Evolutionary conservation across 176 grass and related monocot genomes (phyloP).

Genomic region (Rhynchospora pubera): DNA sequence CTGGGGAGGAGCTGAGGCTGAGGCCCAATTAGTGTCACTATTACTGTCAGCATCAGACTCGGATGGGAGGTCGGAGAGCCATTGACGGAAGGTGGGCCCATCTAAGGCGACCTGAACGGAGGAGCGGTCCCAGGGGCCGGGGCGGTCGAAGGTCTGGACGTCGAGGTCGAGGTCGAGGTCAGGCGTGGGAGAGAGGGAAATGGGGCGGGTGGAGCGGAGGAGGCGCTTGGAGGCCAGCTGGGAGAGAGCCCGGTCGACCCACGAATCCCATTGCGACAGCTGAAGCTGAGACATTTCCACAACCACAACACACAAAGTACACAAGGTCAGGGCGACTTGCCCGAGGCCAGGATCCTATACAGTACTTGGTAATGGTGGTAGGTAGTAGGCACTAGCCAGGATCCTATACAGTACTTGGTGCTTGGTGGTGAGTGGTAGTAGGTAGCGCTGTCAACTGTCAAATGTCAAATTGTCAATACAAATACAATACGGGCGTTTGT

Average conservation of each 20-base stretch:
- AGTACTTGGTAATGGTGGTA: too few relatives aligned
- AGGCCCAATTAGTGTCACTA: too few relatives aligned
- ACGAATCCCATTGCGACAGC: constrained; percentile 39
- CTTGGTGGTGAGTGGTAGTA: too few relatives aligned
- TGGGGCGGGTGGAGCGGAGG: constrained; percentile 53
- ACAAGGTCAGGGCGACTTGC: neutral
- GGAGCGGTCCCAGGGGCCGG: constrained; percentile 55
- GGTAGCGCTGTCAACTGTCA: too few relatives aligned
- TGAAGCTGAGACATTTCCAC: constrained; percentile 40
- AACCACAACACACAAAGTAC: too few relatives aligned
- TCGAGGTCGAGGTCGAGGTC: neutral
- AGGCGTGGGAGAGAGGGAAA: constrained; percentile 20
- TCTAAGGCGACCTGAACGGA: constrained; percentile 57
- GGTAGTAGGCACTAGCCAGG: too few relatives aligned
- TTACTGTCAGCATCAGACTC: too few relatives aligned
- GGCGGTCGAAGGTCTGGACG: constrained; percentile 38
- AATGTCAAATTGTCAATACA: too few relatives aligned
- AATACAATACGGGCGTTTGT: too few relatives aligned
- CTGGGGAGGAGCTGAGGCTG: neutral
- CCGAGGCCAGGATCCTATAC: too few relatives aligned
- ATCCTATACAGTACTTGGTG: too few relatives aligned
- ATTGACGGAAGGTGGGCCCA: constrained; percentile 42
- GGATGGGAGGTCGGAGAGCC: constrained; percentile 54
- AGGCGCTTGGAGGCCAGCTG: constrained; percentile 48
- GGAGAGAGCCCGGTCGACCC: constrained; percentile 44